A percentile compares a stretch with the other conserved stretches of the same genome.
phyloP scores from a whole-genome alignment of 352 stramenopile genomes.

The Globisporangium takayamanum region DNA sequence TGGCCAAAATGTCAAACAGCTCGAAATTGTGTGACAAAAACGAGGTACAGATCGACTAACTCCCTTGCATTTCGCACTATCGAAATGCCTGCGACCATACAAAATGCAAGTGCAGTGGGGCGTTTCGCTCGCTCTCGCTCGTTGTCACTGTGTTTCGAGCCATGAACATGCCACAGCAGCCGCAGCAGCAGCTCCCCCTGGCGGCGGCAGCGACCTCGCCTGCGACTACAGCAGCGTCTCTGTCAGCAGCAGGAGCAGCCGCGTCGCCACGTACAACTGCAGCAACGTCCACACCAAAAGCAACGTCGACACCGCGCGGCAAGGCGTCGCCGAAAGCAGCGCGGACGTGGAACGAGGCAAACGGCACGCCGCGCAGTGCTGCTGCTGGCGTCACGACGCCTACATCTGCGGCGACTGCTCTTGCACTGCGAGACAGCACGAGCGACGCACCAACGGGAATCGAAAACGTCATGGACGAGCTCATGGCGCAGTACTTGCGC shows the following conservation, averaged over 20 bases:
- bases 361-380: not conserved
- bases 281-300: not conserved
- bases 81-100: not conserved
- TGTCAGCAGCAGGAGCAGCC: not conserved
- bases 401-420: not conserved
- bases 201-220: not conserved
- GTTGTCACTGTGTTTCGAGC: constrained; percentile 6
- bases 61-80: not conserved
- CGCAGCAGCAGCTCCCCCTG: not conserved
- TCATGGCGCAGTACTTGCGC: constrained; percentile 66
- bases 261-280: not conserved
- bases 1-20: not conserved
- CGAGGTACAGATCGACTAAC: not conserved
- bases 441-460: not conserved
- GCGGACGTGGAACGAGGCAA: not conserved
- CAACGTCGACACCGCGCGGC: not conserved
- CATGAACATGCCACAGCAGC: constrained; percentile 13
- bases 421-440: not conserved
- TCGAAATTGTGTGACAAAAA: not conserved
- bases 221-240: not conserved
- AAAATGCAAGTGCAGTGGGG: not conserved
- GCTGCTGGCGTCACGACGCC: not conserved
- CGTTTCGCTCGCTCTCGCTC: constrained; percentile 2
- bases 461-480: constrained; percentile 48
- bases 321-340: not conserved